phyloP scores from a whole-genome alignment of 2,329 filamentous ascomycete genomes.

The Lachnellula hyalina region DNA sequence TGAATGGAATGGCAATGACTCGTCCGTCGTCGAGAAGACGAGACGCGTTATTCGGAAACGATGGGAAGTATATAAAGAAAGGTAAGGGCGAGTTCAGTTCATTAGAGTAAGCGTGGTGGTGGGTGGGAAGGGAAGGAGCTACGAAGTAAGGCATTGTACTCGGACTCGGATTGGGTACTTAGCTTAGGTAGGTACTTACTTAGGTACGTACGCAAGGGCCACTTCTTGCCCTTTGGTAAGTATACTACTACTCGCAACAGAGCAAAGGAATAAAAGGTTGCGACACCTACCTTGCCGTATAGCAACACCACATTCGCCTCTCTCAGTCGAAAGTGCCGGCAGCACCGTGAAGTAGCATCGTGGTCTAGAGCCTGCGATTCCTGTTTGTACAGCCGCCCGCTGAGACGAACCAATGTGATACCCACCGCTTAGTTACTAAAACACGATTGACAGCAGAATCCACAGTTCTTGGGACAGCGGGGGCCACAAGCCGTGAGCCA shows the following conservation, averaged over 20 bases:
- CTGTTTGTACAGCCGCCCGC: too few relatives aligned
- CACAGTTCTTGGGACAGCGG: conserved; percentile 11
- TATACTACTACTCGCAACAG: too few relatives aligned
- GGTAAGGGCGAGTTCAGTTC: background rate
- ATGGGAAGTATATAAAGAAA: background rate
- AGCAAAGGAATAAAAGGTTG: too few relatives aligned
- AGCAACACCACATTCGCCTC: too few relatives aligned
- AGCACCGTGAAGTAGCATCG: too few relatives aligned
- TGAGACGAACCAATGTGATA: background rate
- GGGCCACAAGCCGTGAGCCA: conserved; percentile 13
- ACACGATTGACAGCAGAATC: background rate
- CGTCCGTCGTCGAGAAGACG: background rate
- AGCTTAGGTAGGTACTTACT: background rate
- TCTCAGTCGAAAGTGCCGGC: too few relatives aligned
- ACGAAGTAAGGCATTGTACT: background rate
- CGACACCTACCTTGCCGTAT: too few relatives aligned
- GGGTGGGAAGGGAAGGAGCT: background rate
- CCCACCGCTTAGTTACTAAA: background rate
- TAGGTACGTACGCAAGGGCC: background rate
- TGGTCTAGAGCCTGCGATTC: too few relatives aligned
- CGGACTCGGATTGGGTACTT: background rate
- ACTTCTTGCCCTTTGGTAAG: too few relatives aligned
- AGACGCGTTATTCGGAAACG: background rate
- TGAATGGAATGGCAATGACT: background rate
- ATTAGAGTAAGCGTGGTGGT: background rate